phyloP scores from a whole-genome alignment of 2,329 filamentous ascomycete genomes.

The Diaporthe batatas region DNA sequence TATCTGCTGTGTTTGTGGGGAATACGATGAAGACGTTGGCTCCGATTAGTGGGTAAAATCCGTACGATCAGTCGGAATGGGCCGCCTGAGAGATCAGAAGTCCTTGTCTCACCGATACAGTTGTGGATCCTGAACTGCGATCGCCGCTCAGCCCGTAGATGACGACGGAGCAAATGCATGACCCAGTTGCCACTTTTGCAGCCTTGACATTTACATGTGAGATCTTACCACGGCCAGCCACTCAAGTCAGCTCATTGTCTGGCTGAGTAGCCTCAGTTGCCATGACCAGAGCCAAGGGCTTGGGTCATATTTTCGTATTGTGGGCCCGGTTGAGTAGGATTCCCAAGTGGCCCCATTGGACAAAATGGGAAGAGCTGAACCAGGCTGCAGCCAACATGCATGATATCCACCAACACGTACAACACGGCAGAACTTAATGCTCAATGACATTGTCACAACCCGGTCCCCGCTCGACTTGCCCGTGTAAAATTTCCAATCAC shows the following conservation, averaged over 20 bases:
- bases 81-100: background rate
- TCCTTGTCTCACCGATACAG: background rate
- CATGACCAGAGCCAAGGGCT: conserved; percentile 4
- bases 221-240: background rate
- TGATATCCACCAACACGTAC: conserved; percentile 4
- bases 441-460: conserved; percentile 25
- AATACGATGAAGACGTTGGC: too few species aligned
- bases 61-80: background rate
- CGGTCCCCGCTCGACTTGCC: background rate
- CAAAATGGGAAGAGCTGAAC: background rate
- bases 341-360: background rate
- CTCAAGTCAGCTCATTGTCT: background rate
- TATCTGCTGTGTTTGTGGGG: too few species aligned
- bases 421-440: background rate
- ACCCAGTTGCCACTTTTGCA: background rate
- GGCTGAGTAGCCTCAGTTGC: background rate
- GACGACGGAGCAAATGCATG: background rate
- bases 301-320: conserved; percentile 3
- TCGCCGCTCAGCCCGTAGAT: too few species aligned
- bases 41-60: background rate
- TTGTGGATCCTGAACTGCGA: background rate
- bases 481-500: background rate
- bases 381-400: conserved; percentile 36
- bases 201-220: background rate
- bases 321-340: background rate